These are phyloP conservation scores for Potentilla sterilis DNA, from an alignment of 306 rosid genomes.

Conservation along the genomic window DNA sequence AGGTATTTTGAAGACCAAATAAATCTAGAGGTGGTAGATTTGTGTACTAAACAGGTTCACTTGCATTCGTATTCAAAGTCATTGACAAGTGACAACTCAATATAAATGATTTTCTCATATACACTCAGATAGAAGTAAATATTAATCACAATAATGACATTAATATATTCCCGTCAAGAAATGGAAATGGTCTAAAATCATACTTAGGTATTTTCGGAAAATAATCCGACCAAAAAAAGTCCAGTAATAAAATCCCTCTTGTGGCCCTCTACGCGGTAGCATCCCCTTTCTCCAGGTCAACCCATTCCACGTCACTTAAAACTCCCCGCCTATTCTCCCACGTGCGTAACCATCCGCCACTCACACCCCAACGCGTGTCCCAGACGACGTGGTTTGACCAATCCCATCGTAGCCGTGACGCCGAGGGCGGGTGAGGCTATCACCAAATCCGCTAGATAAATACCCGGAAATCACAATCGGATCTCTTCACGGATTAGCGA, in stretches of 20 bases:
- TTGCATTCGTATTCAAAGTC: too few species aligned
- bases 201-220: background rate
- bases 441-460: background rate
- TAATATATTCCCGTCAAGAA: background rate
- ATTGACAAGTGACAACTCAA: too few species aligned
- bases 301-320: background rate
- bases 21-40: too few species aligned
- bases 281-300: background rate
- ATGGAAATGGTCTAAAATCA: background rate
- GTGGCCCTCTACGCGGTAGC: slow-evolving; percentile 3
- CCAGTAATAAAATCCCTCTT: background rate
- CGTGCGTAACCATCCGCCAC: background rate
- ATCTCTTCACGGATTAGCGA: background rate
- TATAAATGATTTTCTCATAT: background rate
- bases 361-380: background rate
- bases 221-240: background rate
- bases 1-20: too few species aligned
- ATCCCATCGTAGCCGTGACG: background rate
- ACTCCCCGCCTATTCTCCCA: background rate
- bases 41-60: too few species aligned
- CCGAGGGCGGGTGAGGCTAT: background rate
- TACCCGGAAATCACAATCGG: background rate
- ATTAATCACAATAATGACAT: background rate
- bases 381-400: background rate
- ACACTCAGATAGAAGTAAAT: background rate